A percentile compares a stretch with the other conserved stretches of the same genome.
Evolutionary conservation across 495 filamentous ascomycete genomes (phyloP).

Genomic region (Parmelia sp.): DNA sequence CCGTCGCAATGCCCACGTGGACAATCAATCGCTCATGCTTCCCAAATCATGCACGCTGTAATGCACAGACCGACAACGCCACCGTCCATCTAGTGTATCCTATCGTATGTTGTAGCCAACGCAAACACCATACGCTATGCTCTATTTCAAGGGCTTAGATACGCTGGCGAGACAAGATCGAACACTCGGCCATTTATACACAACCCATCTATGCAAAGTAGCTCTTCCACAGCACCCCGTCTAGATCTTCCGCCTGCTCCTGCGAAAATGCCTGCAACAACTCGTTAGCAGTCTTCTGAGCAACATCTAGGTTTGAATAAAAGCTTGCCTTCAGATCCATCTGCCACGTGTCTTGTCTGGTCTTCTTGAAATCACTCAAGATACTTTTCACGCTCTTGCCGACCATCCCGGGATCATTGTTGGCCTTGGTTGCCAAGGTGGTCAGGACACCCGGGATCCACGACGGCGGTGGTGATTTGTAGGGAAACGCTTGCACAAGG

Average conservation of each 20-base stretch:
- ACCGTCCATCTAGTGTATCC: neutral
- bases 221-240: slow-evolving; percentile 98
- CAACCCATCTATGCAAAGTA: slow-evolving; percentile 74
- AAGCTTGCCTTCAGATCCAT: slow-evolving; percentile 85
- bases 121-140: slow-evolving; percentile 12
- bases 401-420: slow-evolving; percentile 83
- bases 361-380: slow-evolving; percentile 98
- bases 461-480: slow-evolving; percentile 78
- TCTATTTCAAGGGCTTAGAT: neutral
- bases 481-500: slow-evolving; percentile 93
- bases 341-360: slow-evolving; percentile 96
- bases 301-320: neutral
- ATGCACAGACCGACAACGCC: neutral
- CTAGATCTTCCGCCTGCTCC: slow-evolving; percentile 90
- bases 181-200: neutral
- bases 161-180: neutral
- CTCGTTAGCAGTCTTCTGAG: neutral
- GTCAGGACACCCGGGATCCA: slow-evolving; percentile 96
- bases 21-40: neutral
- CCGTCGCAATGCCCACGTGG: slow-evolving; percentile 8
- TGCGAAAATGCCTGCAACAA: slow-evolving; percentile 69
- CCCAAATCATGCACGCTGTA: slow-evolving; percentile 1
- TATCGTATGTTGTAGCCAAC: no score
- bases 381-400: slow-evolving; percentile 97
- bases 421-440: slow-evolving; percentile 74